Conservation (phyloP, 306 rosid species). For the Vigna angularis region DNA sequence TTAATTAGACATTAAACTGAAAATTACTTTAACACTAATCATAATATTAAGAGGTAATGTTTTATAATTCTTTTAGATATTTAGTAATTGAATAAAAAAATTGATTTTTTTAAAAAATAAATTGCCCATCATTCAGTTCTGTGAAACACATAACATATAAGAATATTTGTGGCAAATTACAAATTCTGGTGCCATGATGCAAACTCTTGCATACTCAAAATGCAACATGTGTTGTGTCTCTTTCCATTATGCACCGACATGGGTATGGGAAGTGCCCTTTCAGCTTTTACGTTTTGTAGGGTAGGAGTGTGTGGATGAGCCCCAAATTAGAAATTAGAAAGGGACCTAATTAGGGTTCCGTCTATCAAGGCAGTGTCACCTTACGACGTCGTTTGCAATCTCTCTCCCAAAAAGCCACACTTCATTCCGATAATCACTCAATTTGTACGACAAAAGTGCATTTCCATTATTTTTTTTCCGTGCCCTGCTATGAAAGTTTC, state of each 20-base stretch:
- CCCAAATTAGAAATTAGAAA: conserved; percentile 9
- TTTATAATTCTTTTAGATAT: too few relatives aligned
- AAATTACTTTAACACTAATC: too few relatives aligned
- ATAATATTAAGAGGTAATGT: too few relatives aligned
- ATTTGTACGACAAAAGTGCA: conserved; percentile 30
- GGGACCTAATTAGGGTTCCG: conserved; percentile 23
- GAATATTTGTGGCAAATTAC: too few relatives aligned
- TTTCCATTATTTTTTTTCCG: not conserved
- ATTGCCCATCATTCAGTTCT: too few relatives aligned
- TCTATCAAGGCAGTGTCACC: conserved; percentile 42
- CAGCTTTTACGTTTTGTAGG: not conserved
- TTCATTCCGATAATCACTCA: conserved; percentile 27
- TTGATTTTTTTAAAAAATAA: too few relatives aligned
- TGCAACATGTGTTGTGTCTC: not conserved
- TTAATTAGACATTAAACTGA: too few relatives aligned
- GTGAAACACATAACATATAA: too few relatives aligned
- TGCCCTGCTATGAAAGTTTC: not conserved
- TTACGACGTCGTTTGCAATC: conserved; percentile 4
- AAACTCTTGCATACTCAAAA: too few relatives aligned
- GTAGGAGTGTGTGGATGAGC: conserved; percentile 9
- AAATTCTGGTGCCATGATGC: too few relatives aligned
- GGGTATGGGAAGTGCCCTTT: not conserved
- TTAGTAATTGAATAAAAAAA: too few relatives aligned
- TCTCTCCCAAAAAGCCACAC: not conserved
- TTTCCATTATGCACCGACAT: not conserved